Percentiles rank a stretch among this genome's conserved stretches.
Conservation (phyloP, 805 yeast genomes). For the Starmerella potacharoeniae region DNA sequence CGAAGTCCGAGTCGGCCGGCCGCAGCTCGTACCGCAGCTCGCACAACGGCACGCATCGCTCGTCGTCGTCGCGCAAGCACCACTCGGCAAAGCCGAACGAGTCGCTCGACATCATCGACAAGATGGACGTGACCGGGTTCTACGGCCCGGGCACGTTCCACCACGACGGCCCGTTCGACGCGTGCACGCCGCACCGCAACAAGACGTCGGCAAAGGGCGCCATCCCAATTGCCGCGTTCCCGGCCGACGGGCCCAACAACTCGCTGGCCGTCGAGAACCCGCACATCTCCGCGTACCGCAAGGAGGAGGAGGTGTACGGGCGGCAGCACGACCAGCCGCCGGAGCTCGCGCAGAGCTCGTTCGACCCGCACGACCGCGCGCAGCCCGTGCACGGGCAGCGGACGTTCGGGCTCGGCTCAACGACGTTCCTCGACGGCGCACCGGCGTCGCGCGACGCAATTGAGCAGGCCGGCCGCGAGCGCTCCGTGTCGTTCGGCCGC, state of each 20-base stretch:
- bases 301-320: constrained; percentile 71
- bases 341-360: constrained; percentile 28
- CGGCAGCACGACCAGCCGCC: constrained; percentile 27
- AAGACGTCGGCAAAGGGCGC: constrained; percentile 34
- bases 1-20: constrained; percentile 19
- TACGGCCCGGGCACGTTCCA: constrained; percentile 91
- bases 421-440: constrained; percentile 91
- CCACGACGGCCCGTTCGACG: constrained; percentile 98
- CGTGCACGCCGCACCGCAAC: constrained; percentile 94
- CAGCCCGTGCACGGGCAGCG: constrained; percentile 73
- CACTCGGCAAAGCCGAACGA: constrained; percentile 34
- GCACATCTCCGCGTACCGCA: constrained; percentile 27
- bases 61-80: constrained; percentile 1
- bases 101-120: constrained; percentile 87
- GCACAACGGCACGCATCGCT: neutral
- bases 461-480: constrained; percentile 25
- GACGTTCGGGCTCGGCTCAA: constrained; percentile 79
- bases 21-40: neutral
- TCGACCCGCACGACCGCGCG: constrained; percentile 60
- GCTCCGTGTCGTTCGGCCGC: constrained; percentile 48
- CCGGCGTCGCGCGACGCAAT: constrained; percentile 60
- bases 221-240: constrained; percentile 83
- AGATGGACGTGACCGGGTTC: constrained; percentile 88
- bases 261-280: constrained; percentile 62
- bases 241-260: constrained; percentile 88